Percentiles rank a stretch among this genome's conserved stretches.
Conservation (phyloP, 2,329 filamentous ascomycete genomes). For the Xylariomycetidae sp. region DNA sequence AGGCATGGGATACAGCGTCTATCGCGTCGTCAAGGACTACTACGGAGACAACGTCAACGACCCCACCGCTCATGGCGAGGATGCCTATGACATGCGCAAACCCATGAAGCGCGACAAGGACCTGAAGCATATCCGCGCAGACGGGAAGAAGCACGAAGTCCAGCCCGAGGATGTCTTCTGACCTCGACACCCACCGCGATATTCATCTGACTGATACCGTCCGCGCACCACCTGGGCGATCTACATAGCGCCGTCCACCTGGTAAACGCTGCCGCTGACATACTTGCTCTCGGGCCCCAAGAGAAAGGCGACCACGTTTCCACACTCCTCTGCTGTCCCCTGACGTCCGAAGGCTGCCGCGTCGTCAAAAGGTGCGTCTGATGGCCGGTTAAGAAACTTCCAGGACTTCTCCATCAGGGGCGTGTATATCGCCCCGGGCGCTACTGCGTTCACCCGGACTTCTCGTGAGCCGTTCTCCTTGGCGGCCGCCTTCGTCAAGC, state of each 20-base stretch:
- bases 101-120: constrained; percentile 75
- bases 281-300: constrained; percentile 40
- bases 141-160: constrained; percentile 75
- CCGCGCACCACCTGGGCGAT: not conserved
- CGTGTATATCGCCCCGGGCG: constrained; percentile 43
- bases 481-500: constrained; percentile 29
- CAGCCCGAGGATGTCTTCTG: constrained; percentile 82
- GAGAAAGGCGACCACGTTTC: constrained; percentile 40
- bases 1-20: constrained; percentile 87
- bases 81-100: constrained; percentile 97
- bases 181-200: constrained; percentile 14
- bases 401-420: constrained; percentile 41
- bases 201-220: constrained; percentile 1
- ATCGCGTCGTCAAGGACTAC: constrained; percentile 81
- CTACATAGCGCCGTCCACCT: constrained; percentile 37
- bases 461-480: constrained; percentile 36
- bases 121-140: constrained; percentile 67
- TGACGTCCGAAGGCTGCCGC: constrained; percentile 36
- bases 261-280: constrained; percentile 40
- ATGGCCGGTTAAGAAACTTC: constrained; percentile 28
- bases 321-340: constrained; percentile 42
- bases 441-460: constrained; percentile 40
- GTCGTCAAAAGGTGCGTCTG: constrained; percentile 35
- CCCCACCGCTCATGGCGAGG: constrained; percentile 61
- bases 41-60: constrained; percentile 78